phyloP scores from a whole-genome alignment of 345 rosid genomes.

The Dipteronia dyeriana region DNA sequence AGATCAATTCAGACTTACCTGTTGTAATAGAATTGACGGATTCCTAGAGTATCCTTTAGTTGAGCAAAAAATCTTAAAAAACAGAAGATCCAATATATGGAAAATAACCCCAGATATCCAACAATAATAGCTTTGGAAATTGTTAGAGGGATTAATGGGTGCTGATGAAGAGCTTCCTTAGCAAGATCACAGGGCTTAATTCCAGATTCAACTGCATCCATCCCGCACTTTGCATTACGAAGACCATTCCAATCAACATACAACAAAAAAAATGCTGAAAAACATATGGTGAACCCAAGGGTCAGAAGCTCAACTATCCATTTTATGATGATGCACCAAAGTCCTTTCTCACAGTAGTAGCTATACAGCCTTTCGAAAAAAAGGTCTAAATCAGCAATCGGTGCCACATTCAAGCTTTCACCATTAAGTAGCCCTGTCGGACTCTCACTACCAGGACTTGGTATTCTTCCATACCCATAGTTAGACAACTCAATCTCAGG shows the following conservation, averaged over 20 bases:
- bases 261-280: slow-evolving; percentile 92
- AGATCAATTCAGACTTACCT: slow-evolving; percentile 46
- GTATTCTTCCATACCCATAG: slow-evolving; percentile 76
- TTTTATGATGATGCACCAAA: slow-evolving; percentile 90
- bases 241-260: slow-evolving; percentile 99
- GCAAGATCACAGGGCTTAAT: slow-evolving; percentile 94
- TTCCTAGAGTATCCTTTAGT: slow-evolving; percentile 75
- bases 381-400: slow-evolving; percentile 89
- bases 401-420: slow-evolving; percentile 75
- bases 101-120: slow-evolving; percentile 85
- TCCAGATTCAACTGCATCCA: slow-evolving; percentile 98
- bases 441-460: slow-evolving; percentile 96
- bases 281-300: slow-evolving; percentile 86
- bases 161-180: slow-evolving; percentile 85
- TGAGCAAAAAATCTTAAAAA: slow-evolving; percentile 92
- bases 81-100: slow-evolving; percentile 85
- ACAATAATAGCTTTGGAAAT: slow-evolving; percentile 78
- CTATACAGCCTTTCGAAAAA: slow-evolving; percentile 90
- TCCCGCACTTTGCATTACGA: slow-evolving; percentile 96
- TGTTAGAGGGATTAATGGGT: slow-evolving; percentile 90
- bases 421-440: slow-evolving; percentile 96
- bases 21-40: slow-evolving; percentile 79
- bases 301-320: slow-evolving; percentile 95
- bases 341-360: slow-evolving; percentile 95
- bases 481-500: slow-evolving; percentile 91